Base-by-base conservation (phyloP, 257 asterid species). In the Solanum paucissectum region DNA sequence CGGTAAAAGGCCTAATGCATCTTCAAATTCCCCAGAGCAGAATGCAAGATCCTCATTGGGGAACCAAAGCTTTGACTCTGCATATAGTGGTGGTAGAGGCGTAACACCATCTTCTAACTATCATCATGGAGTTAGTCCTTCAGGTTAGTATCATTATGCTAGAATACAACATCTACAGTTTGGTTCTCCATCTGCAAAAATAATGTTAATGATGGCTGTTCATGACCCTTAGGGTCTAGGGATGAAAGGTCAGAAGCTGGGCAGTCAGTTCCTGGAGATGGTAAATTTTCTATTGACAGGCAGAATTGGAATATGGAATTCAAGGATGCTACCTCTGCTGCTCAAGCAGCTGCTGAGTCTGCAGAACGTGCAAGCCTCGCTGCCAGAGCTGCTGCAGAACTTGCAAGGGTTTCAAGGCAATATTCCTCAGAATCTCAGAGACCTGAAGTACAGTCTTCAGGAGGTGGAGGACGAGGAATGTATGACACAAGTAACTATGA, bases 321-420 rank as follows among this genome's bases (percentile, higher is more conserved):
- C 89, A 97, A 95, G 93, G 99, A 97, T 91, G 99, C 99, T 76
- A 86, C 94, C 49, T 89, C 98, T 88, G 98, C 99, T 5, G 98
- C 99, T 91, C 96, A 90, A 90, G 98, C 95, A 18, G 99, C 99
- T 52, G 98, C 98, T 27, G 99, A 94, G 90, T 92, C 98, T 92
- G 98, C 99, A 81, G 98, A 94, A 89, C 95, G 58, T 27, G 99
- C 99, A 84, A 96, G 98, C 89, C 86, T 93, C 91, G 98, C 98
- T 76, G 99, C 98, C 83, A 93, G 94, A 91, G 99, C 98, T 87
- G 99, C 98, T 84, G 99, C 98, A 25, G 96, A 96, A 91, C 90
- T 95, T 87, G 89, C 99, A 62, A 92, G 90, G 91, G 79, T 84
- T 83, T 42, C 58, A 85, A 92, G 89, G 85, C 94, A 91, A 75